A percentile compares a stretch with the other conserved stretches of the same genome.
phyloP scores from a whole-genome alignment of 805 yeast genomes.

The Barnettozyma sp. region DNA sequence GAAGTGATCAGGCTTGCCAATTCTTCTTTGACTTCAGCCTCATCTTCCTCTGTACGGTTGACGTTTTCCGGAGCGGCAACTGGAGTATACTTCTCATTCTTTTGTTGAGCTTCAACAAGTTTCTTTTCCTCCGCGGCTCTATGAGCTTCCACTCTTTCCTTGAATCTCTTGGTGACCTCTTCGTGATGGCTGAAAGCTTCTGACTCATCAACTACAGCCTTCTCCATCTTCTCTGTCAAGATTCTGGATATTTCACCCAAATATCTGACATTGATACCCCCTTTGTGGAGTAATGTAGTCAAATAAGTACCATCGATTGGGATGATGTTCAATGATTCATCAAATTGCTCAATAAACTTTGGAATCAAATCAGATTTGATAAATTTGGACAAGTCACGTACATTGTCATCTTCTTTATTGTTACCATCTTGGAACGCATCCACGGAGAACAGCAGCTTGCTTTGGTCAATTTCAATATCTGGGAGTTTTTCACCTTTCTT shows the following conservation, averaged over 20 bases:
- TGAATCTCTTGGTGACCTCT: slow-evolving; percentile 17
- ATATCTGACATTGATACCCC: slow-evolving; percentile 87
- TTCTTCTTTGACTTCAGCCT: slow-evolving; percentile 9
- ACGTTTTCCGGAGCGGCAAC: slow-evolving; percentile 14
- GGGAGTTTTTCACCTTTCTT: slow-evolving; percentile 36
- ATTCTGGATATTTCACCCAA: slow-evolving; percentile 54
- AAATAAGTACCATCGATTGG: slow-evolving; percentile 84
- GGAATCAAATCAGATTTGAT: slow-evolving; percentile 55
- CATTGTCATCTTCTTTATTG: slow-evolving; percentile 42
- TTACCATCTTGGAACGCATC: slow-evolving; percentile 49
- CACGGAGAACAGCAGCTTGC: slow-evolving; percentile 40
- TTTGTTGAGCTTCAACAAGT: slow-evolving; percentile 21
- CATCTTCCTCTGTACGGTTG: slow-evolving; percentile 15
- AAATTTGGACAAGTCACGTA: slow-evolving; percentile 61
- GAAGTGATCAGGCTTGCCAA: slow-evolving; percentile 7
- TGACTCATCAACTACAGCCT: slow-evolving; percentile 24
- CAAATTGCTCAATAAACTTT: slow-evolving; percentile 42
- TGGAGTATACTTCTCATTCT: slow-evolving; percentile 20
- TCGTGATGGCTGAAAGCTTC: slow-evolving; percentile 15
- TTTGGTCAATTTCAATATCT: slow-evolving; percentile 45
- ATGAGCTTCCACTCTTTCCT: slow-evolving; percentile 15
- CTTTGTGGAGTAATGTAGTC: slow-evolving; percentile 57
- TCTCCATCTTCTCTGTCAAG: slow-evolving; percentile 24
- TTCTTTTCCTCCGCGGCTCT: slow-evolving; percentile 16
- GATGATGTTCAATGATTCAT: slow-evolving; percentile 40